Evolutionary conservation across 1,284 basidiomycete species (phyloP), one percentile per base, ranked within the genome.

Genomic region (Mycena sp.): DNA sequence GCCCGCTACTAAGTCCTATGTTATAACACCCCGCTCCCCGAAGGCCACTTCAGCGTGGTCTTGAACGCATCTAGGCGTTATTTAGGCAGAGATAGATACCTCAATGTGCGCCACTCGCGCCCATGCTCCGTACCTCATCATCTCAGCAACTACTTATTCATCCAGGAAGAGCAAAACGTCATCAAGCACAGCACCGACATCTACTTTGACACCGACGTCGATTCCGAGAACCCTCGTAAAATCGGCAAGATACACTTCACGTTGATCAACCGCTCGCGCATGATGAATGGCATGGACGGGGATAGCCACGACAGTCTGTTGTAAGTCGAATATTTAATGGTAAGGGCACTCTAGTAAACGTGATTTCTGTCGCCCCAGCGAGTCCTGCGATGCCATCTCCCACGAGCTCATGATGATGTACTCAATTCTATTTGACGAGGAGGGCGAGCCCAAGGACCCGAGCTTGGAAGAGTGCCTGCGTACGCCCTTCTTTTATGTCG

Each of bases 401-500:
- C 48, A 49, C 26, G 48, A 49, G 19, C 30, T 35, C n/a, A 49
- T 49, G 48, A 49, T 49, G 48, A 49, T 49, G 48, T 49, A 23
- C 19, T 49, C 48, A 2, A 25, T 49, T 23, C 19, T 49, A 2
- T 49, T 49, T 32, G 19, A 49, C 30, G 48, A 49, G 16, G 30
- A 49, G 19, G 48, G 48, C 30, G 48, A 49, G 30, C 30, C 30
- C 11, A 49, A 32, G 48, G 11, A 35, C 48, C 5, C 29, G 30
- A 14, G 17, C 11, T n/a, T 49, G 3, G 48, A 49, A 35, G 48
- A 35, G 25, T 35, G 23, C 19, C 21, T 49, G 30, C 30, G 48
- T 49, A 35, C 19, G 48, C 19, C 21, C 30, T 14, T 14, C n/a
- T 35, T 23, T 23, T 12, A 14, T 49, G 7, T 9, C 48, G 48